Base-by-base conservation (phyloP, 257 asterid species). In the Rubia yunnanensis region DNA sequence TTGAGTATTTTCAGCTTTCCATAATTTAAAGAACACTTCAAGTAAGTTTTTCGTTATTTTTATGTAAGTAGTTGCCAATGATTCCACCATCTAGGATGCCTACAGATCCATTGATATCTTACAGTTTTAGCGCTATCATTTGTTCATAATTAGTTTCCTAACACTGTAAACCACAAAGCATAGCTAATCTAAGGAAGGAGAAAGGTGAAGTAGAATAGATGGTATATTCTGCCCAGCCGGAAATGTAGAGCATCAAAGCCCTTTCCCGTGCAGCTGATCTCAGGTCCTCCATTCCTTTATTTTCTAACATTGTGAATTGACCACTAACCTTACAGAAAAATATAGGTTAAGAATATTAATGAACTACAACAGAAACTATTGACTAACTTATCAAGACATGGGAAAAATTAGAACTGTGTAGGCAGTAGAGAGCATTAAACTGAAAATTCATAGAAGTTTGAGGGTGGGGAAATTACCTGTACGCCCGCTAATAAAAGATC, bases 401-500 rank as follows among this genome's bases (percentile, higher is more conserved):
- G 17, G 20, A 63, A 35, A 10, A 3, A 8, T 56, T 35, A 32
- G 27, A 53, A 18, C 20, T 10, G 10, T n/a, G 17, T 32, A 5
- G 62, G n/a, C 23, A 26, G 46, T 15, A 5, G 24, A 39, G 8
- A 68, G 9, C 52, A 65, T 31, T 4, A 3, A 52, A 4, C 34
- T 31, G 60, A 44, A 15, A 27, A 68, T 7, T 50, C 64, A 64
- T 56, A 17, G 11, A 44, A 44, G 52, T 14, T 17, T 1, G 52
- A 15, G 34, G 22, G n/a, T n/a, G 7, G 5, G 56, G 65, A 62
- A n/a, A 22, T 70, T 88, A 94, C 99, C 99, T 94, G 94, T 36
- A 86, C 79, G 56, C 98, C 99, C 0, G 99, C 96, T 62, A 88
- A 84, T 75, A 94, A 96, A 71, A 94, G 73, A 75, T 82, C 95